Percentiles rank a stretch among this genome's conserved stretches.
These are phyloP conservation scores for Phlegmacium glaucopus DNA, from an alignment of 768 basidiomycete genomes.

Conservation along the genomic window DNA sequence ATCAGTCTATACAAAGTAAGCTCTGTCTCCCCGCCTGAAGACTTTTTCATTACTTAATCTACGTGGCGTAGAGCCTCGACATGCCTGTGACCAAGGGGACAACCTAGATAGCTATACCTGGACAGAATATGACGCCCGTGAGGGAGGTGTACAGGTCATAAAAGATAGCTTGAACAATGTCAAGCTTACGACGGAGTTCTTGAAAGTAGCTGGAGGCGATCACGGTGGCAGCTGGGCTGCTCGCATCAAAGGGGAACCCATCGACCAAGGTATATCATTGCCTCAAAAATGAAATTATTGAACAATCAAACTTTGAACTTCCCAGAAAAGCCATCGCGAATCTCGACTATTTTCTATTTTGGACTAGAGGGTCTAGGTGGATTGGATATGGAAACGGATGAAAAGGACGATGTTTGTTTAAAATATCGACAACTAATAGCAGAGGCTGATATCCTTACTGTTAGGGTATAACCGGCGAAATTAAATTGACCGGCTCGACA, in stretches of 20 bases:
- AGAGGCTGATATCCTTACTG: background rate
- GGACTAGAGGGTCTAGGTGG: constrained; percentile 87
- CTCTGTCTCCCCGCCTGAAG: constrained; percentile 9
- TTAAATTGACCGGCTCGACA: constrained; percentile 70
- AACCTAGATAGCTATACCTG: constrained; percentile 80
- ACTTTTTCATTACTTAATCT: constrained; percentile 4
- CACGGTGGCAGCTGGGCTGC: constrained; percentile 89
- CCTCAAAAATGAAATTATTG: background rate
- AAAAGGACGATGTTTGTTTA: constrained; percentile 60
- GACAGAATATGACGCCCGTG: constrained; percentile 82
- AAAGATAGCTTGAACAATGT: constrained; percentile 83
- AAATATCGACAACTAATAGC: background rate
- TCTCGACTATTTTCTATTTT: constrained; percentile 82
- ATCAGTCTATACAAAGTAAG: constrained; percentile 64
- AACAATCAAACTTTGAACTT: constrained; percentile 8
- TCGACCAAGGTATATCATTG: constrained; percentile 52
- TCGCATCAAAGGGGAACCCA: constrained; percentile 76
- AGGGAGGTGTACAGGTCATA: constrained; percentile 83
- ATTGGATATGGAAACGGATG: constrained; percentile 74
- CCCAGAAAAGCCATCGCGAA: constrained; percentile 49
- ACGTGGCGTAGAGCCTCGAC: constrained; percentile 57
- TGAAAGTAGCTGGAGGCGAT: constrained; percentile 81
- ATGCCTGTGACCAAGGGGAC: constrained; percentile 88
- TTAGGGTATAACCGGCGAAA: constrained; percentile 71
- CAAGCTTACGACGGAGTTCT: constrained; percentile 75